Percentiles rank a stretch among this genome's conserved stretches.
phyloP scores from a whole-genome alignment of 495 filamentous ascomycete genomes.

The Cercophora samala region DNA sequence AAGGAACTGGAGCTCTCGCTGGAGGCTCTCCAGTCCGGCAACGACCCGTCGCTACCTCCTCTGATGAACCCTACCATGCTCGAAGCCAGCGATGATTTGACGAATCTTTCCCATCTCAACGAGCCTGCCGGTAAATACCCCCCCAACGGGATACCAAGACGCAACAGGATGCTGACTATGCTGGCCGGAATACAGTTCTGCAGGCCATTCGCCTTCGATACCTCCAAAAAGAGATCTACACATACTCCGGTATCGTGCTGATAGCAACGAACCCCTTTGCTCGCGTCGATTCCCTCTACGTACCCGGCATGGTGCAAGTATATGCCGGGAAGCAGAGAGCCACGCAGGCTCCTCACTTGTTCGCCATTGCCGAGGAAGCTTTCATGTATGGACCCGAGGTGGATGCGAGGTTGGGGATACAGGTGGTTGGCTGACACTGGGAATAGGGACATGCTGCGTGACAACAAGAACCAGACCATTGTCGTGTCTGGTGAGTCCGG shows the following conservation, averaged over 20 bases:
- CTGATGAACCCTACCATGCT: slow-evolving; percentile 98
- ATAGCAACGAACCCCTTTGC: slow-evolving; percentile 99
- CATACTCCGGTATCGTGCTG: slow-evolving; percentile 96
- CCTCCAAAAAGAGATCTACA: slow-evolving; percentile 99
- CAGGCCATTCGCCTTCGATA: slow-evolving; percentile 98
- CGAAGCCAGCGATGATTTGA: slow-evolving; percentile 97
- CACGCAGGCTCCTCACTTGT: slow-evolving; percentile 95
- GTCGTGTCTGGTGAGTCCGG: slow-evolving; percentile 98
- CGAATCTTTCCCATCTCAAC: slow-evolving; percentile 95
- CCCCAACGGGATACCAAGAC: slow-evolving; percentile 2
- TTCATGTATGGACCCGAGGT: slow-evolving; percentile 62
- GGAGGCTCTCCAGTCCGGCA: slow-evolving; percentile 65
- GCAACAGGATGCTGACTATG: slow-evolving; percentile 36
- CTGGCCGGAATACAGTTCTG: slow-evolving; percentile 58
- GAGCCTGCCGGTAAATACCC: slow-evolving; percentile 82
- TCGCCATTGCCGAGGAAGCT: slow-evolving; percentile 97
- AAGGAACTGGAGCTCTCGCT: slow-evolving; percentile 78
- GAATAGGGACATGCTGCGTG: slow-evolving; percentile 92
- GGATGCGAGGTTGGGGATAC: slow-evolving; percentile 25
- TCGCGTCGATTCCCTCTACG: slow-evolving; percentile 95
- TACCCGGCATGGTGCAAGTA: slow-evolving; percentile 98
- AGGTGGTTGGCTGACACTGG: slow-evolving; percentile 7
- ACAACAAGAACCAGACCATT: slow-evolving; percentile 94
- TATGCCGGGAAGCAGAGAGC: slow-evolving; percentile 97
- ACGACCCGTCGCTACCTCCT: slow-evolving; percentile 75